phyloP scores from a whole-genome alignment of 257 asterid species.

The Solanum bukasovii region DNA sequence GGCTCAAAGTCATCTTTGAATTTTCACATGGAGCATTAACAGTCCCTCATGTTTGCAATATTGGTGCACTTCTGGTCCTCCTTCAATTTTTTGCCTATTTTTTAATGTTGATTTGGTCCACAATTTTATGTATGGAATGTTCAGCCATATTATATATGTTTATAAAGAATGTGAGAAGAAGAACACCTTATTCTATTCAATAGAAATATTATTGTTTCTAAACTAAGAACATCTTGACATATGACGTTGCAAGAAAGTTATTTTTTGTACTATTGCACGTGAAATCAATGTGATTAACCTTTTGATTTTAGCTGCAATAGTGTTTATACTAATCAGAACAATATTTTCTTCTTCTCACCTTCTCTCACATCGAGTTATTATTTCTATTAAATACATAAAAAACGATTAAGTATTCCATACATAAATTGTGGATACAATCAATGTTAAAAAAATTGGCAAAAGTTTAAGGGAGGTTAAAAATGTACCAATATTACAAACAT shows the following conservation, averaged over 20 bases:
- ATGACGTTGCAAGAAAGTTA: not conserved
- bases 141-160: not conserved
- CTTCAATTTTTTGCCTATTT: not conserved
- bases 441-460: no score
- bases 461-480: not conserved
- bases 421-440: no score
- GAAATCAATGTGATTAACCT: not conserved
- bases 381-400: no score
- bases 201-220: not conserved
- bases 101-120: not conserved
- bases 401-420: no score
- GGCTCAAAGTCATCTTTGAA: not conserved
- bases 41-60: no score
- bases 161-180: not conserved
- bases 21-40: not conserved
- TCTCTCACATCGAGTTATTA: no score
- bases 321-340: not conserved
- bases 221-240: not conserved
- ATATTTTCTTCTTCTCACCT: no score
- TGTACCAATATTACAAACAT: not conserved
- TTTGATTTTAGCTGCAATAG: not conserved
- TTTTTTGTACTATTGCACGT: not conserved
- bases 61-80: no score
- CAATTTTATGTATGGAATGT: not conserved
- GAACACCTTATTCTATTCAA: not conserved